phyloP scores from a whole-genome alignment of 1,284 basidiomycete genomes.

The Ustilago lituana region DNA sequence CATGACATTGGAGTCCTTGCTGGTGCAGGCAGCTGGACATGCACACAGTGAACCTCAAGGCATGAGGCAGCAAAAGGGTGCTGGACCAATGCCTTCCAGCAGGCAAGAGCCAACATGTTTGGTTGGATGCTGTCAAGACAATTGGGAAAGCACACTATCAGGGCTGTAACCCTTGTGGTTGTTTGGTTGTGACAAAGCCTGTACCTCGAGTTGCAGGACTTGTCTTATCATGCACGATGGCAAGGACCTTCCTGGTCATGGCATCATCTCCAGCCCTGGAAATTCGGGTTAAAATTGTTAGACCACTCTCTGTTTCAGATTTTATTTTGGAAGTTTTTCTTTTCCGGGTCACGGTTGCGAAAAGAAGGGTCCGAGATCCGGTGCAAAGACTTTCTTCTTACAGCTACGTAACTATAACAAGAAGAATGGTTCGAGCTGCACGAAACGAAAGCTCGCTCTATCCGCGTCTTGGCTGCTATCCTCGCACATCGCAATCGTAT shows the following conservation, averaged over 20 bases:
- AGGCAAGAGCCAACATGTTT: background rate
- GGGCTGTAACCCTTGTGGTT: slow-evolving; percentile 10
- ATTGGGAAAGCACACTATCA: slow-evolving; percentile 14
- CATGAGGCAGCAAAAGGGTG: background rate
- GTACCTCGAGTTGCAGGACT: background rate
- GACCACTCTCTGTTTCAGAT: no score
- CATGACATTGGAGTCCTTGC: slow-evolving; percentile 32
- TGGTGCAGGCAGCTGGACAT: background rate
- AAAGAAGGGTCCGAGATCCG: slow-evolving; percentile 29
- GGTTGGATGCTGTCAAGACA: slow-evolving; percentile 10
- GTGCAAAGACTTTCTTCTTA: slow-evolving; percentile 32
- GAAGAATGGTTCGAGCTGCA: background rate
- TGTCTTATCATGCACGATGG: slow-evolving; percentile 31
- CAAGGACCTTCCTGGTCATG: slow-evolving; percentile 43
- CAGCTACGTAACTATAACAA: slow-evolving; percentile 1
- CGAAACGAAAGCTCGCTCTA: no score
- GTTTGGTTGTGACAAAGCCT: slow-evolving; percentile 7
- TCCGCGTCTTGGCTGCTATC: no score
- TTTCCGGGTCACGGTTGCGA: background rate
- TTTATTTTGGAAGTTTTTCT: no score
- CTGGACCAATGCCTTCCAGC: background rate
- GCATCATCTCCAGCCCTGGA: slow-evolving; percentile 16
- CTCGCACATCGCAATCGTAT: background rate
- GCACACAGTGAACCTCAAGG: no score
- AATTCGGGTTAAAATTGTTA: background rate